Evolutionary conservation across 495 filamentous ascomycete genomes (phyloP).

Genomic region (Neurospora africana): DNA sequence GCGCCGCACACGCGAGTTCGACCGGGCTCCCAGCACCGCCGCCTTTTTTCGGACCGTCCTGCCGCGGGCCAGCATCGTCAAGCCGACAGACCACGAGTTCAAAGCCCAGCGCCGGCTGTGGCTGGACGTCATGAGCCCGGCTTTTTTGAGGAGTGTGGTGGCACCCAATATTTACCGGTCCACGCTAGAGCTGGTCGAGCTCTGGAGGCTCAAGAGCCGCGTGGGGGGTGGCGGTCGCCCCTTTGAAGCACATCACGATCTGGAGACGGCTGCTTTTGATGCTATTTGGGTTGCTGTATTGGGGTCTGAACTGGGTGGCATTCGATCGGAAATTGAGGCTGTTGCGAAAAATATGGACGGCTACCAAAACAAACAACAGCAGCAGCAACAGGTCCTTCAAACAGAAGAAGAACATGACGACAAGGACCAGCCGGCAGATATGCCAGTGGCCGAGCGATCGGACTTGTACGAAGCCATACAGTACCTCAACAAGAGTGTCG

Average conservation of each 20-base stretch:
- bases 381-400: no score
- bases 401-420: no score
- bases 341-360: no score
- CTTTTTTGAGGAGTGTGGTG: constrained; percentile 22
- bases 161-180: constrained; percentile 21
- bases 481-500: no score
- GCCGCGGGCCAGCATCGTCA: constrained; percentile 13
- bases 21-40: constrained; percentile 9
- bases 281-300: constrained; percentile 24
- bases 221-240: constrained; percentile 7
- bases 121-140: constrained; percentile 21
- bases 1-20: constrained; percentile 23
- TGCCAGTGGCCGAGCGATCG: no score
- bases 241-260: constrained; percentile 19
- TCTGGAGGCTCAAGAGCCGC: constrained; percentile 24
- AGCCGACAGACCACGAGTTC: constrained; percentile 19
- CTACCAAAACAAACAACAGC: no score
- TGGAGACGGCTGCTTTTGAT: constrained; percentile 25
- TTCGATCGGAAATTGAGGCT: constrained; percentile 8
- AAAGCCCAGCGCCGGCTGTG: constrained; percentile 23
- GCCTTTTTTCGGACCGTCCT: constrained; percentile 17
- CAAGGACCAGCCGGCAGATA: no score
- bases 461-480: no score
- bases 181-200: constrained; percentile 18
- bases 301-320: constrained; percentile 16